Evolutionary conservation across 169 alveolate genomes (phyloP).

Genomic region (Toxoplasma gondii): DNA sequence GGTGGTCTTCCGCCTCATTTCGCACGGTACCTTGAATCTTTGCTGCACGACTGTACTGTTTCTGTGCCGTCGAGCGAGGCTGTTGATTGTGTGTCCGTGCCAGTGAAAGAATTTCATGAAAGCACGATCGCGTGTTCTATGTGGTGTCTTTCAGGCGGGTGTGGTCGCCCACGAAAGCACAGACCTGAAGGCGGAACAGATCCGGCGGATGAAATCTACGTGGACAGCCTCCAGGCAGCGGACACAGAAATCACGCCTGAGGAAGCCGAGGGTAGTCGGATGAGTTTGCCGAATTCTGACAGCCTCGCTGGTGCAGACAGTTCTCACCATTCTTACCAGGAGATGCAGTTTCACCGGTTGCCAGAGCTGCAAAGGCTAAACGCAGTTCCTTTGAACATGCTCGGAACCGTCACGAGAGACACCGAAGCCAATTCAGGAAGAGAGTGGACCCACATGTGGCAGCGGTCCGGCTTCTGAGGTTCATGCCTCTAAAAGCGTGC

Average conservation of each 20-base stretch:
- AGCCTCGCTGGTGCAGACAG: not conserved
- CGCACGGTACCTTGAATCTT: too few species aligned
- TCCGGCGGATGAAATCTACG: not conserved
- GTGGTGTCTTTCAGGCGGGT: not conserved
- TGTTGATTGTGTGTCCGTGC: too few species aligned
- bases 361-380: not conserved
- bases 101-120: too few species aligned
- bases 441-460: not conserved
- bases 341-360: not conserved
- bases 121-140: too few species aligned
- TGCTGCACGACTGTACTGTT: too few species aligned
- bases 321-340: not conserved
- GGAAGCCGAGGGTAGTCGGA: not conserved
- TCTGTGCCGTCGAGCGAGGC: too few species aligned
- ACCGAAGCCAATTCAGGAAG: not conserved
- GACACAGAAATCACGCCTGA: not conserved
- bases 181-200: not conserved
- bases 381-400: not conserved
- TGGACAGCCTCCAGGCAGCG: not conserved
- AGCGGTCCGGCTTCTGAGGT: not conserved
- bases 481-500: not conserved
- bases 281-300: not conserved
- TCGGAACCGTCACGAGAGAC: not conserved
- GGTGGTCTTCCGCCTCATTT: too few species aligned
- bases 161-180: not conserved